Conservation (phyloP, 2,329 filamentous ascomycete species). For the Periglandula ipomoeae region DNA sequence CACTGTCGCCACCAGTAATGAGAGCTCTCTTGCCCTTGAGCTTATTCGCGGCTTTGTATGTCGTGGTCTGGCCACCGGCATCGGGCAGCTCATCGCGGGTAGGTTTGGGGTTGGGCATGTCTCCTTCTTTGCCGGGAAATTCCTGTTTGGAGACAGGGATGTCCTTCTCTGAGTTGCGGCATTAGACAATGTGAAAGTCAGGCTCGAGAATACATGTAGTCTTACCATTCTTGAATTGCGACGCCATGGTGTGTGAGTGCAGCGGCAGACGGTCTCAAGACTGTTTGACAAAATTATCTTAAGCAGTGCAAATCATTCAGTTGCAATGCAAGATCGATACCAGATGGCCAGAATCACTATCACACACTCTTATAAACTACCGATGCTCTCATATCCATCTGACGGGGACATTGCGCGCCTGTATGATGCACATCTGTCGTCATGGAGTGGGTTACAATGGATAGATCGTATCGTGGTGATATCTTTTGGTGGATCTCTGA, state of each 20-base stretch:
- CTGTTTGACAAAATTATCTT: background rate
- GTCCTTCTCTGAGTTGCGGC: slow-evolving; percentile 44
- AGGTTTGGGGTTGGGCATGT: slow-evolving; percentile 13
- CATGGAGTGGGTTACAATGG: background rate
- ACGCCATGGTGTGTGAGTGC: background rate
- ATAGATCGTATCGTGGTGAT: background rate
- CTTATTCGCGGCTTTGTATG: slow-evolving; percentile 67
- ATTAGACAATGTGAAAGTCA: background rate
- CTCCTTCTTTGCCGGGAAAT: slow-evolving; percentile 14
- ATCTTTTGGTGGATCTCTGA: background rate
- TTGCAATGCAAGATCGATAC: background rate
- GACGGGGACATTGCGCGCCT: background rate
- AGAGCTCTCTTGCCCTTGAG: slow-evolving; percentile 65
- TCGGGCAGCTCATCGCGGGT: slow-evolving; percentile 5
- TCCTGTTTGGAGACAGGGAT: slow-evolving; percentile 13
- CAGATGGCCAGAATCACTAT: background rate
- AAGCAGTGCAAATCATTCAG: background rate
- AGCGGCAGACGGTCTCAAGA: background rate
- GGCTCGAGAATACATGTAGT: background rate
- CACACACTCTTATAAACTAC: background rate
- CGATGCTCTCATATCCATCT: background rate
- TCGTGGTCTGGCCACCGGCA: slow-evolving; percentile 42
- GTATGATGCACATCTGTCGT: background rate
- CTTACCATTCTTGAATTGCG: slow-evolving; percentile 3
- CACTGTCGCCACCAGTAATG: slow-evolving; percentile 61